Evolutionary conservation across 768 basidiomycete genomes (phyloP).

Genomic region (Agaricus subrufescens): DNA sequence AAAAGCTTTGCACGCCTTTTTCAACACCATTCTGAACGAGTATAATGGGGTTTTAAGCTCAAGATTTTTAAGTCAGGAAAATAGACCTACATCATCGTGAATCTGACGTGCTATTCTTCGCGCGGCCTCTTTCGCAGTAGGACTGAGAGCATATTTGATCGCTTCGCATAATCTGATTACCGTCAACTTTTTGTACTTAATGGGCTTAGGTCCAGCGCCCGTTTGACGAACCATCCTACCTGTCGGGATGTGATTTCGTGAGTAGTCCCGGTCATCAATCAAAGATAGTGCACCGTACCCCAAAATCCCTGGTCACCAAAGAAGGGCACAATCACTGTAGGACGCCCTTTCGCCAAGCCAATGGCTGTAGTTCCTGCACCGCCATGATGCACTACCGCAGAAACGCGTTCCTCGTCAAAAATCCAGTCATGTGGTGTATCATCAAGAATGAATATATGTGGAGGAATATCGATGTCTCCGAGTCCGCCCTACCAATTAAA

Average conservation of each 20-base stretch:
- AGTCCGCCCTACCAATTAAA: slow-evolving; percentile 41
- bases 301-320: slow-evolving; percentile 64
- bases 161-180: slow-evolving; percentile 47
- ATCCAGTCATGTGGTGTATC: slow-evolving; percentile 71
- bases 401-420: slow-evolving; percentile 47
- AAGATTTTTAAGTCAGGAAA: neutral
- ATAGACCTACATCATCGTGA: slow-evolving; percentile 34
- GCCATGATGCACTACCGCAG: slow-evolving; percentile 60
- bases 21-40: slow-evolving; percentile 38
- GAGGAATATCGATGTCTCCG: slow-evolving; percentile 44
- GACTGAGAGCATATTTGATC: slow-evolving; percentile 42
- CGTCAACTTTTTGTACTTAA: slow-evolving; percentile 46
- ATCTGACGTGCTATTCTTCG: slow-evolving; percentile 46
- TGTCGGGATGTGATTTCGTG: slow-evolving; percentile 22
- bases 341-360: slow-evolving; percentile 52
- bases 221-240: slow-evolving; percentile 57
- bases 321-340: slow-evolving; percentile 61
- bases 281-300: slow-evolving; percentile 28
- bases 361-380: slow-evolving; percentile 66
- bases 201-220: slow-evolving; percentile 58
- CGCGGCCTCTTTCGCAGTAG: slow-evolving; percentile 45
- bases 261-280: slow-evolving; percentile 10
- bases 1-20: slow-evolving; percentile 50
- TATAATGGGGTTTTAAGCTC: neutral
- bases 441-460: slow-evolving; percentile 58